phyloP scores from a whole-genome alignment of 176 grass and related monocot genomes.

The Musa schizocarpa region DNA sequence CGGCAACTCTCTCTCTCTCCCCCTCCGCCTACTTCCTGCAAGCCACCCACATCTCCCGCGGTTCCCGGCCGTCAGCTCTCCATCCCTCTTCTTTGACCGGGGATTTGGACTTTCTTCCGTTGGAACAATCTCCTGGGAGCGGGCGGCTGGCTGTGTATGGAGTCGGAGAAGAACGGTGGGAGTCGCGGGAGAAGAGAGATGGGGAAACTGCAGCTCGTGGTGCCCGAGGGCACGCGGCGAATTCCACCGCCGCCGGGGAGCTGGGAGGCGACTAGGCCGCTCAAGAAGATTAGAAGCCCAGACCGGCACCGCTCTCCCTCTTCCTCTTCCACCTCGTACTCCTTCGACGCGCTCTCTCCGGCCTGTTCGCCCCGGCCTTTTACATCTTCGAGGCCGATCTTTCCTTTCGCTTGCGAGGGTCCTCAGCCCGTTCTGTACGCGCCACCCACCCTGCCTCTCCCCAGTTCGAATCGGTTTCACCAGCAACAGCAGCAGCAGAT shows the following conservation, averaged over 20 bases:
- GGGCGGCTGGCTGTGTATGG: neutral
- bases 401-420: conserved; percentile 3
- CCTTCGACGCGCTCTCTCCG: no score
- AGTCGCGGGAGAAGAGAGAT: neutral
- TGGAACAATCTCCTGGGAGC: neutral
- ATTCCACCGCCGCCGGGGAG: neutral
- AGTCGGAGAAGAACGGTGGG: neutral
- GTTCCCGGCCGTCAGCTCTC: neutral
- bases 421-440: neutral
- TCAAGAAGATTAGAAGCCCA: no score
- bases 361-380: no score
- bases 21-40: neutral
- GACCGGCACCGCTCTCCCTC: no score
- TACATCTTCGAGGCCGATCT: neutral
- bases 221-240: neutral
- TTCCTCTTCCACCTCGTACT: no score
- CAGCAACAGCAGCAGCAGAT: conserved; percentile 8
- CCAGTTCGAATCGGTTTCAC: neutral
- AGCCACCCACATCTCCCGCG: neutral
- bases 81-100: neutral
- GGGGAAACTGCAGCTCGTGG: neutral
- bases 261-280: neutral
- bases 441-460: neutral
- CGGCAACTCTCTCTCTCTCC: neutral
- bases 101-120: neutral